Evolutionary conservation across 352 stramenopile genomes (phyloP).

Genomic region (Phytophthora sansomeana): DNA sequence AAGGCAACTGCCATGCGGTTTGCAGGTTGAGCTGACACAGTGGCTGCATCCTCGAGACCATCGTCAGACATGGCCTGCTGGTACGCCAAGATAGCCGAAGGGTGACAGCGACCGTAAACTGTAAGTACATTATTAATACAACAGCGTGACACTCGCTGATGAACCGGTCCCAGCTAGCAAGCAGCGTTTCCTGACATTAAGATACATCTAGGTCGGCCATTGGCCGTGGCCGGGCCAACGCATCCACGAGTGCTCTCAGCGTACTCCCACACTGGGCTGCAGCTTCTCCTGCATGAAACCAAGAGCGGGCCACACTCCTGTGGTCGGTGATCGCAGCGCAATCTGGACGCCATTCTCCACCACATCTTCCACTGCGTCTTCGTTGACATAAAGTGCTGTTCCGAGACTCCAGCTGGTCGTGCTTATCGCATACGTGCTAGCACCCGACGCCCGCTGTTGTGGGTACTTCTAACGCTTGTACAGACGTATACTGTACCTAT

Average conservation of each 20-base stretch:
- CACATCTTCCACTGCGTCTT: conserved; percentile 20
- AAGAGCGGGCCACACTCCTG: conserved; percentile 58
- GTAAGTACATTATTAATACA: too few relatives aligned
- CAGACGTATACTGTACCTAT: too few relatives aligned
- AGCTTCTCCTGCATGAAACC: conserved; percentile 64
- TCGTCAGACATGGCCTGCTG: conserved; percentile 15
- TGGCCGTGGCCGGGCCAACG: too few relatives aligned
- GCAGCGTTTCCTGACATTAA: conserved; percentile 73
- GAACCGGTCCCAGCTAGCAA: conserved; percentile 80
- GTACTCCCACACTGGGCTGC: conserved; percentile 57
- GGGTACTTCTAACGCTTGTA: too few relatives aligned
- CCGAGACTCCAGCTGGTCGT: too few relatives aligned
- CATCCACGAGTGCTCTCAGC: conserved; percentile 75
- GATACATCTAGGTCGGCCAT: conserved; percentile 75
- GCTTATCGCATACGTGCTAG: too few relatives aligned
- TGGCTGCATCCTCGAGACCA: conserved; percentile 3
- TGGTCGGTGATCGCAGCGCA: conserved; percentile 34
- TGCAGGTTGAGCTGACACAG: conserved; percentile 8
- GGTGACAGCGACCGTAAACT: conserved; percentile 59
- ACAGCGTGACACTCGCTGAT: conserved; percentile 67
- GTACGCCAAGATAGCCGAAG: conserved; percentile 16
- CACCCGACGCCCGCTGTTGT: too few relatives aligned
- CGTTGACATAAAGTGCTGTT: too few relatives aligned
- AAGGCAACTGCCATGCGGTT: too few relatives aligned
- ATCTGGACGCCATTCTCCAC: conserved; percentile 67